These are phyloP conservation scores for Agrostemma githago DNA, from an alignment of 148 eudicot species.

Conservation along the genomic window DNA sequence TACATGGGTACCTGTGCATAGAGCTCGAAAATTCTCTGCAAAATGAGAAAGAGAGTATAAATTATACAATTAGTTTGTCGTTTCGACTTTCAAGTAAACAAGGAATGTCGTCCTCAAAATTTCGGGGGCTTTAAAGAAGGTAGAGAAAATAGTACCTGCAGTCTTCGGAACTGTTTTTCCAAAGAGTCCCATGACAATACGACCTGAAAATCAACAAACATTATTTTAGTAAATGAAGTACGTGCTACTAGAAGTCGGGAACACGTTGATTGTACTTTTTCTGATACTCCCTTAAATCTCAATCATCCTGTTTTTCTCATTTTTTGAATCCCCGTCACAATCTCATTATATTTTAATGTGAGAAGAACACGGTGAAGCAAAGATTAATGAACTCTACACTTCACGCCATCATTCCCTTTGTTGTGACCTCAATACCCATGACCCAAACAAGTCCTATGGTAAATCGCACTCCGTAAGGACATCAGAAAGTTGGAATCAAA, in stretches of 20 bases:
- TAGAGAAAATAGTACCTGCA: constrained; percentile 45
- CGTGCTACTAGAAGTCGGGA: background rate
- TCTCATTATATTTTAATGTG: too few species aligned
- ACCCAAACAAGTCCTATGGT: background rate
- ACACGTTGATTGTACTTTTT: background rate
- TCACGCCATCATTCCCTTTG: background rate
- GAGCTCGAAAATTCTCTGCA: constrained; percentile 98
- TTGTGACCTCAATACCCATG: background rate
- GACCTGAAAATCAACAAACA: constrained; percentile 51
- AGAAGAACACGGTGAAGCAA: background rate
- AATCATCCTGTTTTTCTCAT: background rate
- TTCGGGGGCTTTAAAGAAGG: background rate
- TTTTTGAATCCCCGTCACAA: too few species aligned
- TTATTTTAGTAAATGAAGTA: background rate
- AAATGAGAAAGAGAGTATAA: background rate
- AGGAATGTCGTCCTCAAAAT: background rate
- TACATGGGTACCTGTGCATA: constrained; percentile 96
- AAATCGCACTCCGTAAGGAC: background rate
- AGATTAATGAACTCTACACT: background rate
- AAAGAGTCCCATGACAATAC: constrained; percentile 81
- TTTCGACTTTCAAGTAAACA: background rate
- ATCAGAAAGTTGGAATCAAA: background rate
- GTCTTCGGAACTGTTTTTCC: constrained; percentile 89
- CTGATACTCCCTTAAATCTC: background rate
- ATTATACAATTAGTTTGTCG: background rate